Evolutionary conservation across 441 rosid genomes (phyloP).

Genomic region (Bocquillonia castaneifolia): DNA sequence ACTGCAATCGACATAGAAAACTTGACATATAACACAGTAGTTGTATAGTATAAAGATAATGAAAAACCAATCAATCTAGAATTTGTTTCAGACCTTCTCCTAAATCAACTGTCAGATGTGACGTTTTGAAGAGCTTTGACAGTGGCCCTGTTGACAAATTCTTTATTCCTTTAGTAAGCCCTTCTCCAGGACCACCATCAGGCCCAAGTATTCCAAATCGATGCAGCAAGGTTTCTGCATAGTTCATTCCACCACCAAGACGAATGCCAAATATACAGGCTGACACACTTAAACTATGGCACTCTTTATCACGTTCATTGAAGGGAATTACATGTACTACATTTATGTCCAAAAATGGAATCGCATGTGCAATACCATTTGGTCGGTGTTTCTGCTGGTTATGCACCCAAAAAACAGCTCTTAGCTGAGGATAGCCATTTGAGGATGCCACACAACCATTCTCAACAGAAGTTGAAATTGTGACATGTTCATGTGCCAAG

Average conservation of each 20-base stretch:
- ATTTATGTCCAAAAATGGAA: constrained; percentile 75
- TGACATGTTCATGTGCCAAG: constrained; percentile 34
- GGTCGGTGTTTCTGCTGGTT: constrained; percentile 43
- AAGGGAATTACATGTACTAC: constrained; percentile 81
- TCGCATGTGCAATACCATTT: constrained; percentile 31
- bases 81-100: constrained; percentile 50
- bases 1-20: constrained; percentile 40
- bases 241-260: constrained; percentile 79
- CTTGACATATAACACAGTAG: neutral
- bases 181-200: constrained; percentile 94
- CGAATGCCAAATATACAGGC: constrained; percentile 73
- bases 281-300: constrained; percentile 70
- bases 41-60: neutral
- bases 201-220: constrained; percentile 66
- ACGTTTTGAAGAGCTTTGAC: constrained; percentile 72
- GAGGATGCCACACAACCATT: constrained; percentile 37
- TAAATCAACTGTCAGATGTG: constrained; percentile 43
- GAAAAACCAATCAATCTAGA: neutral
- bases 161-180: constrained; percentile 73
- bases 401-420: constrained; percentile 88
- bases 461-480: constrained; percentile 22
- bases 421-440: constrained; percentile 49
- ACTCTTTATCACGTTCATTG: constrained; percentile 69
- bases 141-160: constrained; percentile 79
- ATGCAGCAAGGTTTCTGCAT: constrained; percentile 33